Percentiles rank a stretch among this genome's conserved stretches.
phyloP scores from a whole-genome alignment of 441 rosid species.

The Mallotus repandus region DNA sequence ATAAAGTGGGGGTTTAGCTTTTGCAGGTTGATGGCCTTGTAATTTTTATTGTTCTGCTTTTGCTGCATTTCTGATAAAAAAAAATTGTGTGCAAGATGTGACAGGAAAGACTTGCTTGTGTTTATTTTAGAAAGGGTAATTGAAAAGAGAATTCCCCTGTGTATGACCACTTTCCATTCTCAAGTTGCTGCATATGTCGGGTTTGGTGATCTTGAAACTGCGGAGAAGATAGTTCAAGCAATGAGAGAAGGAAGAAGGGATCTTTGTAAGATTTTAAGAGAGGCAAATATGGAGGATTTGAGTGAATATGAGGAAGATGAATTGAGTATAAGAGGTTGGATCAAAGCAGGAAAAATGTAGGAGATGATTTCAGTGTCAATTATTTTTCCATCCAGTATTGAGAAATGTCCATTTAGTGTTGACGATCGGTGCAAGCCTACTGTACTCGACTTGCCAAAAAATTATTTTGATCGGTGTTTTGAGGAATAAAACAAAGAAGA shows the following conservation, averaged over 20 bases:
- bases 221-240: conserved; percentile 80
- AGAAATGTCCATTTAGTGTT: too few species aligned
- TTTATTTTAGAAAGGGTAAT: conserved; percentile 71
- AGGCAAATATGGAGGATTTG: conserved; percentile 45
- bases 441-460: too few species aligned
- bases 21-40: too few species aligned
- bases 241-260: conserved; percentile 89
- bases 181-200: conserved; percentile 94
- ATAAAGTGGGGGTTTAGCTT: too few species aligned
- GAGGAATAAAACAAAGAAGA: too few species aligned
- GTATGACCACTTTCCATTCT: conserved; percentile 81
- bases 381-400: too few species aligned
- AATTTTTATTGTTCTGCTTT: too few species aligned
- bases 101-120: conserved; percentile 72
- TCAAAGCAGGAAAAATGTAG: conserved; percentile 30
- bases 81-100: conserved; percentile 71
- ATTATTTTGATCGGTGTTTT: too few species aligned
- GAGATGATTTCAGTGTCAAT: too few species aligned
- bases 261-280: conserved; percentile 71
- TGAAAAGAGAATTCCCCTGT: conserved; percentile 49
- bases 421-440: too few species aligned
- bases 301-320: conserved; percentile 35
- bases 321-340: conserved; percentile 13
- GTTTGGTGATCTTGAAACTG: conserved; percentile 71
- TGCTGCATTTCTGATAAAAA: too few species aligned